These are phyloP conservation scores for Phialocephala subalpina DNA, from an alignment of 2,329 filamentous ascomycete genomes.

Conservation along the genomic window DNA sequence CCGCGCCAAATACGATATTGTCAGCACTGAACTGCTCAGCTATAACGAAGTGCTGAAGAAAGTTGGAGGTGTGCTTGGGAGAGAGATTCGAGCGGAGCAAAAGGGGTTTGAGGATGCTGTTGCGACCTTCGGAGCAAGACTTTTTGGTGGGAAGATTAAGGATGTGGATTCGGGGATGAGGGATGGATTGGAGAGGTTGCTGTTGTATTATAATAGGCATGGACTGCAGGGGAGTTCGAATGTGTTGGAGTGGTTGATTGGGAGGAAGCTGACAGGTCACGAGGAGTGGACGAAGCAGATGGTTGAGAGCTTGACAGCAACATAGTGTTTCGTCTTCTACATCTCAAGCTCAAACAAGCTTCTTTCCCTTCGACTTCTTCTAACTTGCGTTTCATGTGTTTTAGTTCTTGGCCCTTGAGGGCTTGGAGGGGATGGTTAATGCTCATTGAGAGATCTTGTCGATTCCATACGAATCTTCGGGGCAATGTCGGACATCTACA, in stretches of 20 bases:
- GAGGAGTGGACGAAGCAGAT: neutral
- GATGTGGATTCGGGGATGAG: neutral
- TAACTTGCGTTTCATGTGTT: too few species aligned
- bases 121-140: neutral
- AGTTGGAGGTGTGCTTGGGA: neutral
- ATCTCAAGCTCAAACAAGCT: neutral
- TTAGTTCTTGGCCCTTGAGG: too few species aligned
- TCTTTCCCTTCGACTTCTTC: too few species aligned
- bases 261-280: neutral
- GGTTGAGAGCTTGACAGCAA: neutral
- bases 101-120: neutral
- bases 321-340: neutral
- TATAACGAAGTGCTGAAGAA: neutral
- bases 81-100: neutral
- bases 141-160: neutral
- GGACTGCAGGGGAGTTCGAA: neutral
- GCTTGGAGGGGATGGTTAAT: too few species aligned
- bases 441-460: too few species aligned
- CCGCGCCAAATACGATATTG: neutral
- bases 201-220: conserved; percentile 1
- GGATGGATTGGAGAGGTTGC: neutral
- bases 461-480: too few species aligned
- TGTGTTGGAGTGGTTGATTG: neutral
- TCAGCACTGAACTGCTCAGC: neutral
- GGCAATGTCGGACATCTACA: too few species aligned